Percentiles rank a stretch among this genome's conserved stretches.
phyloP scores from a whole-genome alignment of 2,329 filamentous ascomycete species.

The Pseudogymnoascus sp. region DNA sequence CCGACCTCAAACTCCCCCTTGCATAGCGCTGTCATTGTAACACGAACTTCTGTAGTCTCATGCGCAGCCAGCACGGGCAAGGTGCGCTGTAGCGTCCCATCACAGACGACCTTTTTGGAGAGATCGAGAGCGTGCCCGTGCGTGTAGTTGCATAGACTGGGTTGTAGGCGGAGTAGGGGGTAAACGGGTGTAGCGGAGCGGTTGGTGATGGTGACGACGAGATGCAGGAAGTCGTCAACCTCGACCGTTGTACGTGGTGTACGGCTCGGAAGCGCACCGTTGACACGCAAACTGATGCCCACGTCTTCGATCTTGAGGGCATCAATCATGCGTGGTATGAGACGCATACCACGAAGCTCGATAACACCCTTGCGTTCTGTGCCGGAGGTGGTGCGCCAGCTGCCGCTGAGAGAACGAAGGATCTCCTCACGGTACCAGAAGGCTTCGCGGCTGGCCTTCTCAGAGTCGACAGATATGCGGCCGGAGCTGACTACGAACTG shows the following conservation, averaged over 20 bases:
- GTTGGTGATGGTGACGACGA: slow-evolving; percentile 68
- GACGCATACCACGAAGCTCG: slow-evolving; percentile 66
- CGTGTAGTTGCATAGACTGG: slow-evolving; percentile 60
- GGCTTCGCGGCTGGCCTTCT: slow-evolving; percentile 68
- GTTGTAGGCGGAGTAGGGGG: slow-evolving; percentile 68
- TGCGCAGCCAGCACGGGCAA: slow-evolving; percentile 55
- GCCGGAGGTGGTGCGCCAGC: slow-evolving; percentile 54
- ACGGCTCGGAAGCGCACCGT: slow-evolving; percentile 12
- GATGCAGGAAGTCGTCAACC: slow-evolving; percentile 58
- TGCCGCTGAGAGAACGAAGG: slow-evolving; percentile 60
- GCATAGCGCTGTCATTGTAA: slow-evolving; percentile 69
- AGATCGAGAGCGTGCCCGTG: slow-evolving; percentile 66
- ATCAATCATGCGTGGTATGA: slow-evolving; percentile 74
- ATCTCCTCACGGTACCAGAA: slow-evolving; percentile 90
- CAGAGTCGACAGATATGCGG: slow-evolving; percentile 69
- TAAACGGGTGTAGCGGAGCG: slow-evolving; percentile 58
- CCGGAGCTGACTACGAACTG: slow-evolving; percentile 84
- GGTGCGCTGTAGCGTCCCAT: slow-evolving; percentile 70
- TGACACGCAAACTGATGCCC: slow-evolving; percentile 53
- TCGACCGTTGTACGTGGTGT: slow-evolving; percentile 25
- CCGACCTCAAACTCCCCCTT: slow-evolving; percentile 75
- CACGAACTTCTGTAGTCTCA: slow-evolving; percentile 48
- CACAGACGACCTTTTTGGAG: slow-evolving; percentile 75
- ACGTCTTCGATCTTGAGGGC: slow-evolving; percentile 74
- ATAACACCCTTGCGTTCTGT: slow-evolving; percentile 55